Evolutionary conservation across 2,329 filamentous ascomycete genomes (phyloP), one percentile per base, ranked within the genome.

Genomic region (Beauveria australis): DNA sequence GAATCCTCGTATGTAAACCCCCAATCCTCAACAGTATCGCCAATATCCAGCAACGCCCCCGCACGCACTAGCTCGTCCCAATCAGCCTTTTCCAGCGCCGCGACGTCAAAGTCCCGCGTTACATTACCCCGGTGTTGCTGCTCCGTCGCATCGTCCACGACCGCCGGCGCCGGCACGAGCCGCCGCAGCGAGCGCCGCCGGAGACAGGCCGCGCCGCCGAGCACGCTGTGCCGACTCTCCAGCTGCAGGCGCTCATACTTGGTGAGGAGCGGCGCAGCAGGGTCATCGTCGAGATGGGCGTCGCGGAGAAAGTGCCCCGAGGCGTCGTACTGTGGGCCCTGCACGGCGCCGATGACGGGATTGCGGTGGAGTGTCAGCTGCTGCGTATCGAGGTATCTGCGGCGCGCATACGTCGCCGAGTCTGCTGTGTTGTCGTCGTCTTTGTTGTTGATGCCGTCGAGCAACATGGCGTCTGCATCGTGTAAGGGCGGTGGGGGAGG

Each of bases 321-420:
- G 1, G 70, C 64, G 1, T 71, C 62, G 65, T 87, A 87, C 3
- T 71, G 70, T 0, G 79, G 77, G 1, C 84, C 85, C 66, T 87
- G 79, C 2, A 85, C 75, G 5, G 76, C 81, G 30, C 84, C 84
- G 30, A 86, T 70, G 6, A 75, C 75, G 2, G 73, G 78, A 64
- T 83, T 76, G 0, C 71, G 68, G 56, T 77, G 73, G 0, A 79
- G 62, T 1, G 68, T 62, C 0, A 87, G 71, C 61, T 79, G 75
- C 0, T 71, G 66, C 4, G 68, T 69, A 1, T 69, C 64, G 0
- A 87, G 63, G 26, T 68, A 73, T 5, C 60, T 68, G 3, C 64
- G 63, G n/a, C 65, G 66, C 6, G 72, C 62, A 56, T 71, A 69
- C 6, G 57, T 53, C n/a, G 57, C 57, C 8, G 48, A 41, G 41